Conservation (phyloP, 2,329 filamentous ascomycete genomes). For the Trichoderma sp. region DNA sequence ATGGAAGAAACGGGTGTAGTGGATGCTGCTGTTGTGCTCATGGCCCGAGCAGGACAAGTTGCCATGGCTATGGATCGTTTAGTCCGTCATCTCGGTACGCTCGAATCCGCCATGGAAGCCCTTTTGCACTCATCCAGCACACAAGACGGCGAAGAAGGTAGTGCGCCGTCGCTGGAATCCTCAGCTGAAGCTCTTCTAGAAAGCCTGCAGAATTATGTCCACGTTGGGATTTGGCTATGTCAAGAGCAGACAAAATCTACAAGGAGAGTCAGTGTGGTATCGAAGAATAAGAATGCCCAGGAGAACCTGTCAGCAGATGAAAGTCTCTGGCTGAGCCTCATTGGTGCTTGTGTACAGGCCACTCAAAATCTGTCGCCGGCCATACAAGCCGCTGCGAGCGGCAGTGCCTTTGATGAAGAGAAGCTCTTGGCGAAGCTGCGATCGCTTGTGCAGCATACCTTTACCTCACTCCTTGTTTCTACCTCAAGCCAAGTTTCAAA, state of each 20-base stretch:
- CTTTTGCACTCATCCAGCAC: constrained; percentile 55
- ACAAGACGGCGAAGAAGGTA: constrained; percentile 46
- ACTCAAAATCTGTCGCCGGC: constrained; percentile 61
- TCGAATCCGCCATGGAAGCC: constrained; percentile 75
- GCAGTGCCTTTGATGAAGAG: constrained; percentile 48
- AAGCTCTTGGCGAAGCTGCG: constrained; percentile 68
- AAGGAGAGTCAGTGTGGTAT: constrained; percentile 43
- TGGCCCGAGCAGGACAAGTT: constrained; percentile 84
- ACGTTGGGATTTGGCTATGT: constrained; percentile 94
- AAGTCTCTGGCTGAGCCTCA: constrained; percentile 57
- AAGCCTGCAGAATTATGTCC: constrained; percentile 81
- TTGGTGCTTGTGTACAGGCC: constrained; percentile 59
- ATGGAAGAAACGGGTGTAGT: constrained; percentile 89
- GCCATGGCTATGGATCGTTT: constrained; percentile 81
- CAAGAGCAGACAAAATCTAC: constrained; percentile 73
- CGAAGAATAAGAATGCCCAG: constrained; percentile 48
- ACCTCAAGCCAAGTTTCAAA: constrained; percentile 63
- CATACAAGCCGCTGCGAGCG: constrained; percentile 38
- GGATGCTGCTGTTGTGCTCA: constrained; percentile 86
- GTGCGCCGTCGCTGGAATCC: constrained; percentile 52
- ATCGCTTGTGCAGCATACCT: constrained; percentile 81
- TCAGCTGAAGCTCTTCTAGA: constrained; percentile 71
- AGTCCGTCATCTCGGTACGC: constrained; percentile 72
- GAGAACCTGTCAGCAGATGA: constrained; percentile 53
- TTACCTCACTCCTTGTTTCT: constrained; percentile 78